phyloP scores from a whole-genome alignment of 495 filamentous ascomycete genomes.

The Aspergillus saccharolyticus region DNA sequence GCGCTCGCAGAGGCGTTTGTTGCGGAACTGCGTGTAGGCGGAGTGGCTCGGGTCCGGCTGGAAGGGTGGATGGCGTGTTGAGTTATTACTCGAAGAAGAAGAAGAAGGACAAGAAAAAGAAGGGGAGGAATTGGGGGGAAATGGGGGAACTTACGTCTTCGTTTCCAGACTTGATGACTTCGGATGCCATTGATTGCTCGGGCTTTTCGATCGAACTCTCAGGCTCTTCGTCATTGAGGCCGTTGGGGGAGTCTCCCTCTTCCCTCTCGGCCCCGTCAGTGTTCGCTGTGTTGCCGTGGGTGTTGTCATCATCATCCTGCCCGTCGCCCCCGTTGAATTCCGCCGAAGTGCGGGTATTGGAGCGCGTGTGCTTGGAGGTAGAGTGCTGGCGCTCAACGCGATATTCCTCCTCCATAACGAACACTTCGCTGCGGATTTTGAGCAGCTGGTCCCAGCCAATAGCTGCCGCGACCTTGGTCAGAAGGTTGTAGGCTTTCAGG shows the following conservation, averaged over 20 bases:
- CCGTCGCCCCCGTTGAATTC: conserved; percentile 39
- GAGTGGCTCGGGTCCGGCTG: conserved; percentile 45
- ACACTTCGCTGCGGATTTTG: conserved; percentile 89
- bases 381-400: conserved; percentile 77
- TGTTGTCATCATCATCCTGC: conserved; percentile 20
- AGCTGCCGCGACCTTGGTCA: conserved; percentile 90
- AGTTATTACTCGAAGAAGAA: conserved; percentile 1
- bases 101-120: too few species aligned
- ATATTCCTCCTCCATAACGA: conserved; percentile 99
- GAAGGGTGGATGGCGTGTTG: background rate
- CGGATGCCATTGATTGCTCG: conserved; percentile 73
- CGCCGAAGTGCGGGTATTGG: conserved; percentile 3
- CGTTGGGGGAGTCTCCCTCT: conserved; percentile 21
- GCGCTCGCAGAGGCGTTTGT: conserved; percentile 93
- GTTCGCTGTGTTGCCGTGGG: conserved; percentile 28
- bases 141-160: conserved; percentile 60
- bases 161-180: conserved; percentile 70
- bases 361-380: conserved; percentile 27
- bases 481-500: conserved; percentile 84
- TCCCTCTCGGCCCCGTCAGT: conserved; percentile 34
- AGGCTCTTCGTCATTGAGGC: conserved; percentile 31
- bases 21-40: conserved; percentile 69
- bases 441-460: conserved; percentile 97
- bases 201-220: conserved; percentile 66
- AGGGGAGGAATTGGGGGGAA: background rate